Conservation (phyloP, 495 filamentous ascomycete genomes). For the Aspergillus nidulans region DNA sequence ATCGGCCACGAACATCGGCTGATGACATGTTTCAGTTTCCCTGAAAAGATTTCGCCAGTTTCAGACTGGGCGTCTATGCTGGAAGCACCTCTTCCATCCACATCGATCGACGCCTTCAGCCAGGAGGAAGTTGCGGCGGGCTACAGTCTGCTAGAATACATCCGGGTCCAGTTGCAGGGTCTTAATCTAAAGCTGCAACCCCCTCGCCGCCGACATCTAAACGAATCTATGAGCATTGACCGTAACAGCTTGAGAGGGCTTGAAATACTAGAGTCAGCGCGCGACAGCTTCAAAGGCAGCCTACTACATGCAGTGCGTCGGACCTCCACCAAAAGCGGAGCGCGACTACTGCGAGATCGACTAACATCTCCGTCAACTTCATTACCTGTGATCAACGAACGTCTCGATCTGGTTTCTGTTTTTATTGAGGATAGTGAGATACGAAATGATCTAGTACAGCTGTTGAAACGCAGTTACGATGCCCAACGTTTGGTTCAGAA, state of each 20-base stretch:
- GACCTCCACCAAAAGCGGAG: conserved; percentile 87
- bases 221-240: conserved; percentile 86
- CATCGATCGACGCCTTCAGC: conserved; percentile 39
- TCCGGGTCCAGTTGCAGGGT: conserved; percentile 70
- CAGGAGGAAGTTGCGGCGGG: conserved; percentile 57
- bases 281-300: conserved; percentile 73
- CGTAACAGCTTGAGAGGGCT: conserved; percentile 83
- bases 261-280: conserved; percentile 80
- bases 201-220: conserved; percentile 63
- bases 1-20: conserved; percentile 42
- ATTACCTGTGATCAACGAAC: conserved; percentile 67
- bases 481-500: conserved; percentile 87
- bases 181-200: conserved; percentile 81
- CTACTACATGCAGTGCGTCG: conserved; percentile 81
- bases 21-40: conserved; percentile 40
- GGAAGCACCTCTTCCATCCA: conserved; percentile 53
- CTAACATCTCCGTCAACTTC: conserved; percentile 86
- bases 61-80: conserved; percentile 72
- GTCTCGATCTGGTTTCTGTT: conserved; percentile 75
- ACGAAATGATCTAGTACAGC: conserved; percentile 57
- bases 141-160: conserved; percentile 73
- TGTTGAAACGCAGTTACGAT: conserved; percentile 78
- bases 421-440: conserved; percentile 61
- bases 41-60: conserved; percentile 35
- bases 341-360: conserved; percentile 74